phyloP scores from a whole-genome alignment of 2,329 filamentous ascomycete species.

The Incumbomyces lentus region DNA sequence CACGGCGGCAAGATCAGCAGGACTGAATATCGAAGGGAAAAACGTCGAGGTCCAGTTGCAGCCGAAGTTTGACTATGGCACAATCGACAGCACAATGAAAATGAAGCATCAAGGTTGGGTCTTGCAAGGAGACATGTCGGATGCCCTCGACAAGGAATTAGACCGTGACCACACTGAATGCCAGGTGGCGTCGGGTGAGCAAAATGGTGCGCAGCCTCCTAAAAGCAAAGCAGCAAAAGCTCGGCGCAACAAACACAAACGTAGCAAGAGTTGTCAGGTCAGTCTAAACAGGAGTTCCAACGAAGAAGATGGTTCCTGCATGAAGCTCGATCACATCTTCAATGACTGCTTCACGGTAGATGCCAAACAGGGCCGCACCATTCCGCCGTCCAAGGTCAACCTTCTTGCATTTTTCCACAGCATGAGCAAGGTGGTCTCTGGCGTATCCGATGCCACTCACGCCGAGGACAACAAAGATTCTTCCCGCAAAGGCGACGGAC shows the following conservation, averaged over 20 bases:
- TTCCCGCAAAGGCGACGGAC: neutral
- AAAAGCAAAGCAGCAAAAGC: neutral
- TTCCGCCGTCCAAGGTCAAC: constrained; percentile 21
- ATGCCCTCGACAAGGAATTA: neutral
- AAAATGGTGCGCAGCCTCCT: neutral
- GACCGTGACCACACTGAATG: neutral
- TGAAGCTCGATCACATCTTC: constrained; percentile 1
- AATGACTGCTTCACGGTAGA: neutral
- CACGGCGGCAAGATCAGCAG: constrained; percentile 21
- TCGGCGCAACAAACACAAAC: neutral
- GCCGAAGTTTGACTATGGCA: constrained; percentile 9
- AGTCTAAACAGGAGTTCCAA: neutral
- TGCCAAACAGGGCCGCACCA: neutral
- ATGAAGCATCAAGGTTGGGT: constrained; percentile 20
- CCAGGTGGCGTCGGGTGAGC: neutral
- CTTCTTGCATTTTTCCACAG: constrained; percentile 19
- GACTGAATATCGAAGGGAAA: constrained; percentile 15
- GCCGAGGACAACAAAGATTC: constrained; percentile 2
- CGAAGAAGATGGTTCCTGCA: neutral
- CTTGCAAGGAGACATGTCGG: constrained; percentile 11
- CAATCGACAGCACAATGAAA: constrained; percentile 16
- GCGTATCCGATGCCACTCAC: constrained; percentile 21
- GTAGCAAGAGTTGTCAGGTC: constrained; percentile 1
- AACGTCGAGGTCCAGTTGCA: constrained; percentile 4
- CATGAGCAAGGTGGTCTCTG: constrained; percentile 19